Evolutionary conservation across 2,329 filamentous ascomycete species (phyloP).

Genomic region (Neonectria hederae): DNA sequence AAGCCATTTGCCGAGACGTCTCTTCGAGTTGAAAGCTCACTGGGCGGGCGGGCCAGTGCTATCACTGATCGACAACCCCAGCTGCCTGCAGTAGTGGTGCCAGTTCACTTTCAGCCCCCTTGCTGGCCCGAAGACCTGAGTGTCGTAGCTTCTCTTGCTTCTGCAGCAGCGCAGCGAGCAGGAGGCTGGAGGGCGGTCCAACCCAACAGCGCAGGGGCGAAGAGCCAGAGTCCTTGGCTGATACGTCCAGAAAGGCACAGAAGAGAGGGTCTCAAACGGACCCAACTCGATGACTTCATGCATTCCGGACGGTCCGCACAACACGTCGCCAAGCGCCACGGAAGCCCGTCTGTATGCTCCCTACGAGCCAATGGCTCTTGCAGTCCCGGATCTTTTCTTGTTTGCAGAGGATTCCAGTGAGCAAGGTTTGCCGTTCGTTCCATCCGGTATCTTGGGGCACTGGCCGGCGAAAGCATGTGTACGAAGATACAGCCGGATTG

Average conservation of each 20-base stretch:
- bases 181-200: conserved; percentile 14
- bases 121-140: conserved; percentile 23
- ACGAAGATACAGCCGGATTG: conserved; percentile 5
- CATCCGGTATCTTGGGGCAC: conserved; percentile 31
- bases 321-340: conserved; percentile 42
- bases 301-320: conserved; percentile 43
- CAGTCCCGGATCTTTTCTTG: conserved; percentile 27
- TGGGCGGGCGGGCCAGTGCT: conserved; percentile 30
- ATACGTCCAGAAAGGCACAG: conserved; percentile 23
- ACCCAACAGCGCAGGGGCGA: conserved; percentile 1
- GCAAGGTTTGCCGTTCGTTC: conserved; percentile 42
- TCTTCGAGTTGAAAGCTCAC: conserved; percentile 25
- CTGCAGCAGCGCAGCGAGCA: conserved; percentile 34
- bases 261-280: conserved; percentile 27
- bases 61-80: conserved; percentile 40
- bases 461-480: conserved; percentile 23
- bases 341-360: conserved; percentile 16
- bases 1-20: conserved; percentile 38
- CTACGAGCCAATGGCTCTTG: conserved; percentile 35
- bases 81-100: conserved; percentile 42
- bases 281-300: conserved; percentile 48
- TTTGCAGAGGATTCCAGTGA: conserved; percentile 34
- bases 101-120: conserved; percentile 39
- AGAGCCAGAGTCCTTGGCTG: conserved; percentile 9
- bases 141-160: conserved; percentile 38